Conservation (phyloP, 768 basidiomycete genomes). For the Amanita thiersii region DNA sequence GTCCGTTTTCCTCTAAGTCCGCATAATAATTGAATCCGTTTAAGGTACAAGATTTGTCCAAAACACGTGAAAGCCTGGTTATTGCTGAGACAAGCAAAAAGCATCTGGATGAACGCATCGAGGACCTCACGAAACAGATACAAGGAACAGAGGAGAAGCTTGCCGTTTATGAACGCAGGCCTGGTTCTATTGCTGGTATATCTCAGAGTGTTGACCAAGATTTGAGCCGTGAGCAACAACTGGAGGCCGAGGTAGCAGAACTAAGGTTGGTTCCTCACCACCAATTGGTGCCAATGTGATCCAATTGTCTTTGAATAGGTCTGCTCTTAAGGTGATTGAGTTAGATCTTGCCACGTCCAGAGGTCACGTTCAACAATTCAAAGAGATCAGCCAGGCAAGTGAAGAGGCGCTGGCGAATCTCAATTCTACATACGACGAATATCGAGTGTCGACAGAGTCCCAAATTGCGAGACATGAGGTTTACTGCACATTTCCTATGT, state of each 20-base stretch:
- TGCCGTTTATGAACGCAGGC: conserved; percentile 74
- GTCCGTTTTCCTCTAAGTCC: neutral
- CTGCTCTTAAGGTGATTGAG: conserved; percentile 69
- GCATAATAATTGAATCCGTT: conserved; percentile 11
- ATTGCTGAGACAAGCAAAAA: conserved; percentile 72
- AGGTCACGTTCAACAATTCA: conserved; percentile 75
- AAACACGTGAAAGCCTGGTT: conserved; percentile 61
- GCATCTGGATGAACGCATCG: conserved; percentile 67
- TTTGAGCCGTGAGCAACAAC: conserved; percentile 64
- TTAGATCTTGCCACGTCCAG: conserved; percentile 66
- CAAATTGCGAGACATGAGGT: conserved; percentile 66
- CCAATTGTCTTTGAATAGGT: conserved; percentile 31
- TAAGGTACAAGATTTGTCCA: conserved; percentile 57
- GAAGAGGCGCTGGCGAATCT: conserved; percentile 68
- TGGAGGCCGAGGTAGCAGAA: conserved; percentile 81
- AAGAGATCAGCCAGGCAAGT: conserved; percentile 77
- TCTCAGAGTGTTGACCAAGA: conserved; percentile 32
- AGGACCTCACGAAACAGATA: conserved; percentile 51
- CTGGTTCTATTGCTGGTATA: conserved; percentile 24
- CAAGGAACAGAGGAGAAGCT: conserved; percentile 81
- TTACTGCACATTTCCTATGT: neutral
- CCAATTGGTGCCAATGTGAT: neutral
- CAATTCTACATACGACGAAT: conserved; percentile 72
- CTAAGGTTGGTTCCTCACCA: conserved; percentile 44
- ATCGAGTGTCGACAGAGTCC: conserved; percentile 64